Percentiles rank a stretch among this genome's conserved stretches.
Evolutionary conservation across 768 basidiomycete species (phyloP).

Genomic region (Amanita inopinata): DNA sequence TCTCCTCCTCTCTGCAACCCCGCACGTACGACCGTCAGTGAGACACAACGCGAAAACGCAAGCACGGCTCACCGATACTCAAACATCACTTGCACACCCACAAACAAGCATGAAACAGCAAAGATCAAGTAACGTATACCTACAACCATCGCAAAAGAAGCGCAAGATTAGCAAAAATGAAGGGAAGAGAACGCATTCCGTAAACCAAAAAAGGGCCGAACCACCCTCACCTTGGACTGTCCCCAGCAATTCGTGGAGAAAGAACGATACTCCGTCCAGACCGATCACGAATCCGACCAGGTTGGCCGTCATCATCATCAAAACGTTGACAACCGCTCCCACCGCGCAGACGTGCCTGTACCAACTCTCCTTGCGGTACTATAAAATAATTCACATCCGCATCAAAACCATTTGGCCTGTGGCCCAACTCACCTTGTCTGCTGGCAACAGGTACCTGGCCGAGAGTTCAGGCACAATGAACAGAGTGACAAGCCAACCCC

Average conservation of each 20-base stretch:
- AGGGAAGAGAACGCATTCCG: slow-evolving; percentile 1
- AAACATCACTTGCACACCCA: slow-evolving; percentile 90
- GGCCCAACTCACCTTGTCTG: slow-evolving; percentile 43
- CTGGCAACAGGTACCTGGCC: slow-evolving; percentile 50
- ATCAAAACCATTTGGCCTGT: neutral
- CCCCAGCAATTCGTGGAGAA: slow-evolving; percentile 51
- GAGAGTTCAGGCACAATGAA: slow-evolving; percentile 84
- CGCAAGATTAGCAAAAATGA: slow-evolving; percentile 2
- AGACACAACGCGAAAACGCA: neutral
- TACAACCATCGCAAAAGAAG: no score
- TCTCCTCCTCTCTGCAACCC: neutral
- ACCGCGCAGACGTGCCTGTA: slow-evolving; percentile 79
- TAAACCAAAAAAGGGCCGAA: no score
- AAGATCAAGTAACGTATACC: slow-evolving; percentile 56
- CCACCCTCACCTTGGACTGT: slow-evolving; percentile 62
- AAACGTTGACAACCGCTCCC: slow-evolving; percentile 75
- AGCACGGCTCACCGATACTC: slow-evolving; percentile 78
- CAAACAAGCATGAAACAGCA: slow-evolving; percentile 58
- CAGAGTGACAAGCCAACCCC: slow-evolving; percentile 93
- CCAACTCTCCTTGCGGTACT: slow-evolving; percentile 69
- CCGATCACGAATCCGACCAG: slow-evolving; percentile 94
- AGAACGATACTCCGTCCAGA: slow-evolving; percentile 63
- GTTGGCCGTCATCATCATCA: slow-evolving; percentile 89
- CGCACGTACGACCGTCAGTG: neutral
- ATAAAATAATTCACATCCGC: neutral